Base-by-base conservation (phyloP, 257 asterid species). In the Eucommia ulmoides region DNA sequence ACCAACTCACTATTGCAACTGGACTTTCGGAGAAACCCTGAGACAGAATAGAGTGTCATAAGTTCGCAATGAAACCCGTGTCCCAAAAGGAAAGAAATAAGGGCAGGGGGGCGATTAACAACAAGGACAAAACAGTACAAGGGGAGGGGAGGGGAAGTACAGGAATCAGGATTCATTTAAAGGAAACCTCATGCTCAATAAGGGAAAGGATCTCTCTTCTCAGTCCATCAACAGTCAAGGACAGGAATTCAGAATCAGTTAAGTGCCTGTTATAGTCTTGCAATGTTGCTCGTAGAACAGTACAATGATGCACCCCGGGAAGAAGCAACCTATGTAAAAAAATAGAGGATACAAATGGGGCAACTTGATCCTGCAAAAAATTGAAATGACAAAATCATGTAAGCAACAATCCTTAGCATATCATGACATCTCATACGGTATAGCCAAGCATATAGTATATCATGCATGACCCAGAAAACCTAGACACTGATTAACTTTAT, bases 251-350 rank as follows among this genome's bases (percentile, higher is more conserved):
- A 12, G 93, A 71, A 69, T 85, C 88, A 52, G 86, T 76, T 59
- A 73, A 79, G 67, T 65, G 78, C 74, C 73, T 85, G 78, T 76
- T 74, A 69, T 72, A 73, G 54, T 82, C 79, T 58, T 74, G 84
- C 47, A 89, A 71, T n/a, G 98, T 85, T 62, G 69, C 72, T 64
- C 82, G 78, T 49, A 89, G 80, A 64, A 71, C 83, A 53, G 76
- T 58, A 59, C 58, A 60, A 63, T 83, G 75, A 68, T 78, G 67
- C 62, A 82, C 88, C 53, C 93, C 96, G 49, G 98, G 98, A 62
- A 66, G 77, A 77, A 89, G 92, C 68, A 89, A 59, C 53, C 92
- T 80, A 65, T 76, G 92, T 61, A 85, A 56, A 68, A 76, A 85
- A 52, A 89, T 69, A 53, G 93, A 78, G 61, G 98, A 89, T 48